Evolutionary conservation across 257 asterid species (phyloP), one percentile per base, ranked within the genome.

Genomic region (Nyctanthes arbortristis): DNA sequence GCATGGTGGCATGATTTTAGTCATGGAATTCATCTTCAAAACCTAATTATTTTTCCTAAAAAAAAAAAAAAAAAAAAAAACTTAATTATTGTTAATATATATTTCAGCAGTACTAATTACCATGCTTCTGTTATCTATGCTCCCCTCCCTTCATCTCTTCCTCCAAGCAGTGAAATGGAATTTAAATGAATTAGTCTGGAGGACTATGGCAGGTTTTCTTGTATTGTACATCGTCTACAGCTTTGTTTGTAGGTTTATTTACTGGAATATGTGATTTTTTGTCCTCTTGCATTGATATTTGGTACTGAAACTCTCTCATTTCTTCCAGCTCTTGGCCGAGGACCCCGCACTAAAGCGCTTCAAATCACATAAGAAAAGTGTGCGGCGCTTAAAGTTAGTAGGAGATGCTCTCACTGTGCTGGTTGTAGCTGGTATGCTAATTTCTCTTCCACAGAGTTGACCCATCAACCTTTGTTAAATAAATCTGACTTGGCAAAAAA

Each of bases 331-430:
- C 74, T 81, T 91, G 84, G 92, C 89, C 1, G 85, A 68, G 2
- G 89, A 91, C 75, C 86, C 92, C 10, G 82, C 84, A 16, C 82
- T 91, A 40, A 87, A 71, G 63, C 91, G 82, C 75, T 87, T 87
- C 76, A 91, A 91, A 72, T 87, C 96, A 29, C 79, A 86, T 65
- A 85, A 89, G 79, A 79, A 80, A 73, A 75, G 86, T 37, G 87
- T 87, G 67, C 71, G 81, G 40, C 81, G 78, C 74, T 79, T 91
- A 76, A 89, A 85, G 71, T 78, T 65, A 69, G 67, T 81, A 2
- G 95, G 96, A 73, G 96, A 89, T 72, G 77, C 73, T 73, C 89
- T 87, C 64, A 91, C 96, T 14, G 34, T 91, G 35, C 72, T 82
- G 10, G 88, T 89, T 67, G 91, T 86, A 65, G 94, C 98, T 61